Conservation (phyloP, 805 yeast species). For the Zygosaccharomyces siamensis region DNA sequence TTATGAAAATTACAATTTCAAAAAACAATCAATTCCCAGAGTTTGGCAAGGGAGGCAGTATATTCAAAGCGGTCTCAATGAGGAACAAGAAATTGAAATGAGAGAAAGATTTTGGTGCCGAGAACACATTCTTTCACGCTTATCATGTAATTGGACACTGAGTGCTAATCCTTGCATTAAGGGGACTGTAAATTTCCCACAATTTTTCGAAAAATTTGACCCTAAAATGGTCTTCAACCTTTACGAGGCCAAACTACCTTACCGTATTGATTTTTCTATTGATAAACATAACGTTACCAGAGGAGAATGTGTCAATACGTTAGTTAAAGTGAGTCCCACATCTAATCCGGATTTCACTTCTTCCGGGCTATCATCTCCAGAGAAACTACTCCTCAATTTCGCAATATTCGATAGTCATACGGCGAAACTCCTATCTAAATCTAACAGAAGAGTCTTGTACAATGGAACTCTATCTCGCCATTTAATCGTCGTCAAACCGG, state of each 20-base stretch:
- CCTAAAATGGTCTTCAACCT: constrained; percentile 21
- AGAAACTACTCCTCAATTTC: constrained; percentile 11
- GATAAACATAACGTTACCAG: constrained; percentile 8
- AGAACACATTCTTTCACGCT: constrained; percentile 50
- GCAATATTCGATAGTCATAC: constrained; percentile 26
- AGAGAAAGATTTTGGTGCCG: constrained; percentile 79
- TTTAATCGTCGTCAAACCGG: constrained; percentile 40
- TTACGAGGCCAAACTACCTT: constrained; percentile 22
- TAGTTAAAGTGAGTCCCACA: constrained; percentile 12
- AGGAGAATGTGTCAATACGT: constrained; percentile 17
- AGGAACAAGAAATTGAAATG: constrained; percentile 52
- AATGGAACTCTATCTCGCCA: constrained; percentile 63
- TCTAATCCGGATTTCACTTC: background rate
- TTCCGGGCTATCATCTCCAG: background rate
- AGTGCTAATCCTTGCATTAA: constrained; percentile 10
- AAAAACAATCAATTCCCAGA: constrained; percentile 59
- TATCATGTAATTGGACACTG: constrained; percentile 63
- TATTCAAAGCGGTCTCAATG: constrained; percentile 45
- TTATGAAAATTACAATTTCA: constrained; percentile 33
- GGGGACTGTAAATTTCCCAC: constrained; percentile 27
- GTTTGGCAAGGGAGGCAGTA: constrained; percentile 61
- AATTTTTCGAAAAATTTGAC: constrained; percentile 27
- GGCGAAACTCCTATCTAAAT: constrained; percentile 20
- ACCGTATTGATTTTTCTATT: constrained; percentile 13
- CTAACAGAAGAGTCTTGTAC: constrained; percentile 56